Evolutionary conservation across 2,329 filamentous ascomycete species (phyloP).

Genomic region (Cercospora canescens): DNA sequence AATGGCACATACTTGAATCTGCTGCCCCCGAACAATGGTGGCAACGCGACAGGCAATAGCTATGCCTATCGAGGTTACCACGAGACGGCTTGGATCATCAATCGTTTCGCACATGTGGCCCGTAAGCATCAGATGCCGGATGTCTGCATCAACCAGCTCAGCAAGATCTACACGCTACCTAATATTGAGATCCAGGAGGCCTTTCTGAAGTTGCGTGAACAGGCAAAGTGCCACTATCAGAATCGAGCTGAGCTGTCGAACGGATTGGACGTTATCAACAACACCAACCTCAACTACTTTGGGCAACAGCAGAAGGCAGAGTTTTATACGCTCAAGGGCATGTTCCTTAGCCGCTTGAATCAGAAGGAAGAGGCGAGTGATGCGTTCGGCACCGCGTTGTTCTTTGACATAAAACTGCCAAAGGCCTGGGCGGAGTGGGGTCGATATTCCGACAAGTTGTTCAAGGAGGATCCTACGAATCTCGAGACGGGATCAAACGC

Average conservation of each 20-base stretch:
- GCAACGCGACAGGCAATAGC: slow-evolving; percentile 80
- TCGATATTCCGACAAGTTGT: slow-evolving; percentile 94
- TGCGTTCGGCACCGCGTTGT: slow-evolving; percentile 91
- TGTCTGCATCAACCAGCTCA: slow-evolving; percentile 95
- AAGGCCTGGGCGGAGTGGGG: slow-evolving; percentile 99
- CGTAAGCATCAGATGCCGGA: slow-evolving; percentile 95
- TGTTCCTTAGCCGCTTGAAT: slow-evolving; percentile 94
- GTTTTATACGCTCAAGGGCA: slow-evolving; percentile 98
- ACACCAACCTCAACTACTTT: slow-evolving; percentile 98
- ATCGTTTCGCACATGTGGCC: slow-evolving; percentile 95
- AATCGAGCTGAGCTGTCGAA: slow-evolving; percentile 89
- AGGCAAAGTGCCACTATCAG: slow-evolving; percentile 98
- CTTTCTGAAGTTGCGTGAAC: slow-evolving; percentile 96
- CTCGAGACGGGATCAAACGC: slow-evolving; percentile 85
- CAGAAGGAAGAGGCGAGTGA: slow-evolving; percentile 90
- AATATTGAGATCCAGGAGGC: slow-evolving; percentile 99
- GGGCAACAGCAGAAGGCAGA: slow-evolving; percentile 94
- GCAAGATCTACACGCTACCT: slow-evolving; percentile 95
- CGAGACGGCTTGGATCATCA: slow-evolving; percentile 99
- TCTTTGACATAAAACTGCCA: slow-evolving; percentile 90
- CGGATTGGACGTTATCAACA: slow-evolving; percentile 97
- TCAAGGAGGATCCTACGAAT: slow-evolving; percentile 85
- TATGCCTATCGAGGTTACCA: slow-evolving; percentile 98
- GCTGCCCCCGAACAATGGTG: slow-evolving; percentile 72
- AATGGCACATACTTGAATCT: slow-evolving; percentile 89